Evolutionary conservation across 768 basidiomycete species (phyloP).

Genomic region (Galerina marginata): DNA sequence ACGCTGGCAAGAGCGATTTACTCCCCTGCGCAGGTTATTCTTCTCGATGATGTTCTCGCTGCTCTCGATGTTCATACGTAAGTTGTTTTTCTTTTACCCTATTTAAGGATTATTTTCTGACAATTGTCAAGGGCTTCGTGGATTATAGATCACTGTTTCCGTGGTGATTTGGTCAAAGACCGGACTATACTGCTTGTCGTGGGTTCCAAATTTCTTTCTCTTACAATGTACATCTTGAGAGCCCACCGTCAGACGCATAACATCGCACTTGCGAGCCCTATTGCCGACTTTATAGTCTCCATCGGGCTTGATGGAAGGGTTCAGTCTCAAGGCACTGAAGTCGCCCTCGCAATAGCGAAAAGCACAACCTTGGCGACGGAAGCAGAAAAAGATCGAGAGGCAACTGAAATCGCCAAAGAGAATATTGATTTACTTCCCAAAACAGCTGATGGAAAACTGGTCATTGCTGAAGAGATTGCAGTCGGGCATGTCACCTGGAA

Average conservation of each 20-base stretch:
- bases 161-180: slow-evolving; percentile 71
- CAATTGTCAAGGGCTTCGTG: slow-evolving; percentile 68
- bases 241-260: slow-evolving; percentile 42
- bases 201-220: slow-evolving; percentile 18
- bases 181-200: slow-evolving; percentile 84
- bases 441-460: slow-evolving; percentile 54
- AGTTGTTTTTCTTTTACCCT: slow-evolving; percentile 1
- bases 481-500: slow-evolving; percentile 32
- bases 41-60: slow-evolving; percentile 76
- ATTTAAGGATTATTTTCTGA: neutral
- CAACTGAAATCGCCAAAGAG: slow-evolving; percentile 31
- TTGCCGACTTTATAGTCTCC: slow-evolving; percentile 60
- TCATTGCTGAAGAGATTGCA: slow-evolving; percentile 64
- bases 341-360: slow-evolving; percentile 32
- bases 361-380: slow-evolving; percentile 33
- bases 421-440: slow-evolving; percentile 28
- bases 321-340: slow-evolving; percentile 44
- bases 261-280: slow-evolving; percentile 51
- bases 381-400: neutral
- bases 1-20: slow-evolving; percentile 51
- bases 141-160: slow-evolving; percentile 78
- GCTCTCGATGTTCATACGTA: slow-evolving; percentile 54
- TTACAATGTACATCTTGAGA: neutral
- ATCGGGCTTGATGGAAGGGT: slow-evolving; percentile 57
- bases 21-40: slow-evolving; percentile 57